Evolutionary conservation across 2,329 filamentous ascomycete species (phyloP).

Genomic region (Trichoderma afroharzianum): DNA sequence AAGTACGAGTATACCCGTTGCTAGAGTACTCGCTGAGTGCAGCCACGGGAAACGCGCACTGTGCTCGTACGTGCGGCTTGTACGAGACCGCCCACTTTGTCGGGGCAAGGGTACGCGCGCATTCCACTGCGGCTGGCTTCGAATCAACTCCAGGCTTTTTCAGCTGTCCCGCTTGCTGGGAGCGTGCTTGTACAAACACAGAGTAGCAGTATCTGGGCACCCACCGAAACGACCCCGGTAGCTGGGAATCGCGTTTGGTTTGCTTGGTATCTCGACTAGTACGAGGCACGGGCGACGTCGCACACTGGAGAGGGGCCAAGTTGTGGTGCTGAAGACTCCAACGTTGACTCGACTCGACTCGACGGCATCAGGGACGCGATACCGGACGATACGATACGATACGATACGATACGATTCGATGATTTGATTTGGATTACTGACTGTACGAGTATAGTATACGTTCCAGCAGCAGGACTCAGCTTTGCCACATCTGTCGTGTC

Average conservation of each 20-base stretch:
- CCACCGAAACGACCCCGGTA: background rate
- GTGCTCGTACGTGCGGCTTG: background rate
- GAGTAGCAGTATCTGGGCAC: conserved; percentile 13
- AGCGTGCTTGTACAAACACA: conserved; percentile 6
- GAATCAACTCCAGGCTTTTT: conserved; percentile 18
- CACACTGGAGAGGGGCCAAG: background rate
- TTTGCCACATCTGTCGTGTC: conserved; percentile 17
- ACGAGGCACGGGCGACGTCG: background rate
- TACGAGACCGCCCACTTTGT: background rate
- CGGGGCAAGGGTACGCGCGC: background rate
- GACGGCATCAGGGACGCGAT: background rate
- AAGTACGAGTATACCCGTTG: background rate
- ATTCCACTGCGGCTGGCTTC: conserved; percentile 14
- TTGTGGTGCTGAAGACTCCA: background rate
- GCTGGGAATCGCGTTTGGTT: background rate
- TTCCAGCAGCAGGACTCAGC: background rate
- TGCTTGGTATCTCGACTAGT: background rate
- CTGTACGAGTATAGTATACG: too few relatives aligned
- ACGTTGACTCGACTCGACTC: background rate
- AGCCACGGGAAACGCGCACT: background rate
- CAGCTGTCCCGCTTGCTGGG: conserved; percentile 15
- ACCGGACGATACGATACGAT: background rate
- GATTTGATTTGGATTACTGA: background rate
- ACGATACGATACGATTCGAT: background rate
- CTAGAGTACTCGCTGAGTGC: background rate